Evolutionary conservation across 768 basidiomycete genomes (phyloP).

Genomic region (Russula foetens): DNA sequence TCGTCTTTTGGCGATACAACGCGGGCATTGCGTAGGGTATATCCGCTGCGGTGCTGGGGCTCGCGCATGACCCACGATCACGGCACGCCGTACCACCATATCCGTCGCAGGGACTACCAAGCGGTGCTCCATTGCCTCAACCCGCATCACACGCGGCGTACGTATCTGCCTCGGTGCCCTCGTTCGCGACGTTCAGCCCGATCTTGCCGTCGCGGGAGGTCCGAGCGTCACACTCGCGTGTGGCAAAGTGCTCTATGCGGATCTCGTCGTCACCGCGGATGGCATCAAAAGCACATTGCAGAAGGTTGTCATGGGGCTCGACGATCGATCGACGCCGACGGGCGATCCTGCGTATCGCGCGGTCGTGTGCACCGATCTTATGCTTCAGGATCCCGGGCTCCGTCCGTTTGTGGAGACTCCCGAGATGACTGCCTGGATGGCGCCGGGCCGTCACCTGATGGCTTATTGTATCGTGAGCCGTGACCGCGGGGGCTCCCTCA

Average conservation of each 20-base stretch:
- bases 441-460: slow-evolving; percentile 40
- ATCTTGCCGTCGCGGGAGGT: slow-evolving; percentile 18
- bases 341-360: slow-evolving; percentile 60
- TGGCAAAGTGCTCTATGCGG: slow-evolving; percentile 31
- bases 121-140: slow-evolving; percentile 32
- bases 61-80: slow-evolving; percentile 25
- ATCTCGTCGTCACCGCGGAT: slow-evolving; percentile 33
- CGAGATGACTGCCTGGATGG: slow-evolving; percentile 55
- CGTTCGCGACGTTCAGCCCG: slow-evolving; percentile 28
- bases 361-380: slow-evolving; percentile 36
- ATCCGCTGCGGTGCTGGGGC: slow-evolving; percentile 33
- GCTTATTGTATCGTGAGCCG: slow-evolving; percentile 35
- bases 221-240: slow-evolving; percentile 30
- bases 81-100: slow-evolving; percentile 35
- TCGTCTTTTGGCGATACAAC: slow-evolving; percentile 31
- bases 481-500: not conserved
- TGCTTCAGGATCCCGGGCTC: no score
- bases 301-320: slow-evolving; percentile 39
- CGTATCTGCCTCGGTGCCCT: slow-evolving; percentile 28
- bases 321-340: slow-evolving; percentile 39
- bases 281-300: slow-evolving; percentile 43
- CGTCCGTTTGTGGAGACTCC: slow-evolving; percentile 40
- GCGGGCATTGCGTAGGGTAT: slow-evolving; percentile 33
- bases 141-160: slow-evolving; percentile 24
- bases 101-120: slow-evolving; percentile 39